Base-by-base conservation (phyloP, 148 eudicot genomes). In the Cornus controversa region DNA sequence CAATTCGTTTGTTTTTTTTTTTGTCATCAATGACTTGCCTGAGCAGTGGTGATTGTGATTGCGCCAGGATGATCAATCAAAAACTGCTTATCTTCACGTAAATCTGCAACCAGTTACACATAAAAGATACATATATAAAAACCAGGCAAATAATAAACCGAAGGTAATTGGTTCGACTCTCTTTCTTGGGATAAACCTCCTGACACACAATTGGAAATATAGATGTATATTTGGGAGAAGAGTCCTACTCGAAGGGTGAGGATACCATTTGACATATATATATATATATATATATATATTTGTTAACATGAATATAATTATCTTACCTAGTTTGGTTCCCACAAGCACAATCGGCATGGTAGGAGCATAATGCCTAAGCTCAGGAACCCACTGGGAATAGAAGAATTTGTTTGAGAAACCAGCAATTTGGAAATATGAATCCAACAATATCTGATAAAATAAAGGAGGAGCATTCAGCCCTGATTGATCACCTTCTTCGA, bases 281-380 rank as follows among this genome's bases (percentile, higher is more conserved):
- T n/a, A n/a, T n/a, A n/a, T n/a, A n/a, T n/a, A n/a, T n/a, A n/a
- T n/a, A n/a, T n/a, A n/a, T n/a, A n/a, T n/a, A n/a, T n/a, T n/a
- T n/a, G n/a, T n/a, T n/a, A n/a, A n/a, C n/a, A n/a, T n/a, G n/a
- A n/a, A n/a, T n/a, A n/a, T n/a, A n/a, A n/a, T n/a, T n/a, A 20
- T 27, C 57, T 81, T 57, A 84, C 89, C 89, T 6, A 81, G 78
- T 64, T 85, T 87, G 26, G 90, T 87, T 70, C 90, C 90, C 16
- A 87, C 88, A 14, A 87, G 85, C 26, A 87, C 82, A 67, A 87
- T 77, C 0, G 90, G 90, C 54, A 85, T 86, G 67, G 77, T 80
- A 71, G 90, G 90, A 67, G 90, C 90, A 71, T 87, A 87, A 50
- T 87, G 87, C 73, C 79, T 84, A 40, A 87, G 82, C 87, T 87